These are phyloP conservation scores for Neophaeococcomyces aloes DNA, from an alignment of 2,329 filamentous ascomycete species.

Conservation along the genomic window DNA sequence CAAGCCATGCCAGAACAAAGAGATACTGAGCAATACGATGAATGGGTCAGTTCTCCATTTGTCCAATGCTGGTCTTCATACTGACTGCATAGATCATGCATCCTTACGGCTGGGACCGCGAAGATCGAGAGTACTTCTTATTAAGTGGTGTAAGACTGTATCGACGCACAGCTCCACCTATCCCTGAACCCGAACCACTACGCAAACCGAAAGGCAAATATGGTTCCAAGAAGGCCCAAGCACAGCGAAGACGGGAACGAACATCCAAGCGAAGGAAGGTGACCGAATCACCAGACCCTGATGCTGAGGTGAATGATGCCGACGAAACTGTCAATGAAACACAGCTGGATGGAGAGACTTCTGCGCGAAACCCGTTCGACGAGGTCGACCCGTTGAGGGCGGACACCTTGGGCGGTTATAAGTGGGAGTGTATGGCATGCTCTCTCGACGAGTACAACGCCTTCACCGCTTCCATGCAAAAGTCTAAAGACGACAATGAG, in stretches of 20 bases:
- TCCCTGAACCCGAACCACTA: slow-evolving; percentile 43
- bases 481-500: slow-evolving; percentile 74
- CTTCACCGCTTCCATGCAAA: slow-evolving; percentile 61
- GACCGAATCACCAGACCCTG: slow-evolving; percentile 28
- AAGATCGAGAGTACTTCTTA: slow-evolving; percentile 80
- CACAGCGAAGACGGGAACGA: slow-evolving; percentile 42
- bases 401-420: slow-evolving; percentile 62
- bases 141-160: slow-evolving; percentile 92
- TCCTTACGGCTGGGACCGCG: slow-evolving; percentile 64
- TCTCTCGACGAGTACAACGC: slow-evolving; percentile 64
- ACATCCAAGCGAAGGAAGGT: slow-evolving; percentile 61
- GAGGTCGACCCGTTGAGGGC: slow-evolving; percentile 31
- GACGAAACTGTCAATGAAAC: slow-evolving; percentile 29
- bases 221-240: slow-evolving; percentile 52
- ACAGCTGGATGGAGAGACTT: slow-evolving; percentile 29
- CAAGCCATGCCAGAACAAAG: slow-evolving; percentile 73
- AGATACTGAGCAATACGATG: slow-evolving; percentile 61
- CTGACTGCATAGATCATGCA: slow-evolving; percentile 32
- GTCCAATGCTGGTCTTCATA: slow-evolving; percentile 9
- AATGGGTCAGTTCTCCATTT: slow-evolving; percentile 53
- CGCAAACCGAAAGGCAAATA: slow-evolving; percentile 52
- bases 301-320: slow-evolving; percentile 35
- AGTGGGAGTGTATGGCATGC: slow-evolving; percentile 85
- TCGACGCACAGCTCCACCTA: slow-evolving; percentile 65
- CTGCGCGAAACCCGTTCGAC: slow-evolving; percentile 25